phyloP scores from a whole-genome alignment of 306 rosid genomes.

The Citrullus mucosospermus region DNA sequence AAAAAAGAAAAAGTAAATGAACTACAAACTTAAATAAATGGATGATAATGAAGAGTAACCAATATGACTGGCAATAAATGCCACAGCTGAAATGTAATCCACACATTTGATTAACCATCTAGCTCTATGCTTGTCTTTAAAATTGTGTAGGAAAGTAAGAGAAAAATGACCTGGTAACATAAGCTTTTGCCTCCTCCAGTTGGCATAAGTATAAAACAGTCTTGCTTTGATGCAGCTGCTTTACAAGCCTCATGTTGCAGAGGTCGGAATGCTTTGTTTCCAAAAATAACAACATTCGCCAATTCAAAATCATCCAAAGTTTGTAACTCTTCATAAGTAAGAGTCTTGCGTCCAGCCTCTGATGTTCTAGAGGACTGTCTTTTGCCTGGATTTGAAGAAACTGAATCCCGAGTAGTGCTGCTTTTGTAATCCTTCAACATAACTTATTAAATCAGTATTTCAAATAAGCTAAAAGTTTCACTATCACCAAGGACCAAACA shows the following conservation, averaged over 20 bases:
- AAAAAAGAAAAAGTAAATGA: background rate
- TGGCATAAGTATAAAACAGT: slow-evolving; percentile 93
- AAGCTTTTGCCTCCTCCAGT: slow-evolving; percentile 98
- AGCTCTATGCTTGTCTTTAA: background rate
- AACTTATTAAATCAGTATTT: background rate
- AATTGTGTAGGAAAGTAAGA: slow-evolving; percentile 14
- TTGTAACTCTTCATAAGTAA: slow-evolving; percentile 50
- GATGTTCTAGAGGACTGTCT: slow-evolving; percentile 18
- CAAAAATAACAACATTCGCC: slow-evolving; percentile 86
- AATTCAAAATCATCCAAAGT: slow-evolving; percentile 71
- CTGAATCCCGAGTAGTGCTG: slow-evolving; percentile 38
- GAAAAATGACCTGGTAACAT: slow-evolving; percentile 76
- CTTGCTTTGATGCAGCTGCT: slow-evolving; percentile 59
- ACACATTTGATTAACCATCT: background rate
- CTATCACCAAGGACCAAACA: background rate
- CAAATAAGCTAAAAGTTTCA: background rate
- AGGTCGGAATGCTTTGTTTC: slow-evolving; percentile 67
- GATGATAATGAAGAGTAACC: background rate
- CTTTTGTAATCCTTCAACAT: slow-evolving; percentile 49
- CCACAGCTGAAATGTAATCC: background rate
- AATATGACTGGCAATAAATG: background rate
- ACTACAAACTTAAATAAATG: background rate
- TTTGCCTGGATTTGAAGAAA: slow-evolving; percentile 32
- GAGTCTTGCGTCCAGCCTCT: slow-evolving; percentile 27
- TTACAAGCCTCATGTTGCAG: slow-evolving; percentile 87